Evolutionary conservation across 2,329 filamentous ascomycete species (phyloP).

Genomic region (Cladophialophora exuberans): DNA sequence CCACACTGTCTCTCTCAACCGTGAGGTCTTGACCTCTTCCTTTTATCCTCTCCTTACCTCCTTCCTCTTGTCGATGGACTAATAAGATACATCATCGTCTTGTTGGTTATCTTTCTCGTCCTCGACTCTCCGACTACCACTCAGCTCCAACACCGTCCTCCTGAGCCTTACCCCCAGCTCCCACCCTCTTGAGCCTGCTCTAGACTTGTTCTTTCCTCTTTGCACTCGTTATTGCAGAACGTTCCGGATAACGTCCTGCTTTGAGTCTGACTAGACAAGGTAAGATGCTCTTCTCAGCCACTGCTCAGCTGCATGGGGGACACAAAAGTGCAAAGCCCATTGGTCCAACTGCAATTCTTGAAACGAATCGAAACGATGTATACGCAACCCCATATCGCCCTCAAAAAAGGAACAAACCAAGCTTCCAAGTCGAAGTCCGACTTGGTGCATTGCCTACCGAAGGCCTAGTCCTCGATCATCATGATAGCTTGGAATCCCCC

Average conservation of each 20-base stretch:
- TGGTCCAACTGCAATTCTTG: neutral
- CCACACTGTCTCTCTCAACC: conserved; percentile 16
- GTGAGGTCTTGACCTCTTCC: conserved; percentile 30
- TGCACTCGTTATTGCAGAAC: conserved; percentile 28
- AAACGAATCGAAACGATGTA: neutral
- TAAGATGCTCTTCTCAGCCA: conserved; percentile 6
- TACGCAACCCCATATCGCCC: too few relatives aligned
- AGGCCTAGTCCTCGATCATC: too few relatives aligned
- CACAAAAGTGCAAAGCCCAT: neutral
- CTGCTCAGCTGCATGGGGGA: neutral
- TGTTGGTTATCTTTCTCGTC: conserved; percentile 31
- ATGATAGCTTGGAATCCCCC: neutral
- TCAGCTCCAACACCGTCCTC: conserved; percentile 22
- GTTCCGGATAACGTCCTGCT: conserved; percentile 33
- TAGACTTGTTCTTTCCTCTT: conserved; percentile 11
- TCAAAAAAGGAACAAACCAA: too few relatives aligned
- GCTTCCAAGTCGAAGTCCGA: neutral
- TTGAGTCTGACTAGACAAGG: conserved; percentile 11
- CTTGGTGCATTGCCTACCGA: too few relatives aligned
- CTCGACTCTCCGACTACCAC: conserved; percentile 28
- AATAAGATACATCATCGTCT: conserved; percentile 30
- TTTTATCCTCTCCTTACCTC: conserved; percentile 25
- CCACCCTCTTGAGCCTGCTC: conserved; percentile 11
- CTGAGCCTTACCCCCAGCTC: conserved; percentile 26
- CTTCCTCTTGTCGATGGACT: conserved; percentile 28